Base-by-base conservation (phyloP, 75 land plant species). In the Selaginella tamariscina region DNA sequence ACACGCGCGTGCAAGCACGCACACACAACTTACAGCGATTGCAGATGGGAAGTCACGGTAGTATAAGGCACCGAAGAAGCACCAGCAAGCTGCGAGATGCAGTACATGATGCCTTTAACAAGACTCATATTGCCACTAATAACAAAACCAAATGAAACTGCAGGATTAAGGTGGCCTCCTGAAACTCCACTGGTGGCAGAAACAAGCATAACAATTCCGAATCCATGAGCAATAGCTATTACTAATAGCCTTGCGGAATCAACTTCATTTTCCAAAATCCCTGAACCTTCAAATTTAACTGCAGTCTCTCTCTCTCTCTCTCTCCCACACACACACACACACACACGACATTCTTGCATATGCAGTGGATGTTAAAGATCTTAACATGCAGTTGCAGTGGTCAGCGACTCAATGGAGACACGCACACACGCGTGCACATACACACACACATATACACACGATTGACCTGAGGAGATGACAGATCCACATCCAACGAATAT, bases 151-250 rank as follows among this genome's bases (percentile, higher is more conserved):
- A 59, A 59, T 9, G 62, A 23, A n/a, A 59, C 62, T 9, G 62
- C 62, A 5, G 62, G 62, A 23, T 59, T 59, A 59, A 59, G 27
- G 26, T 59, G 62, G 62, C 62, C 62, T 23, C 62, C 62, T 8
- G 62, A 59, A 23, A 59, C 62, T 23, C 62, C 62, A 59, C 18
- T 8, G 21, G 26, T 59, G 2, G 27, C 26, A 5, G 62, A 8
- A 8, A 59, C 62, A n/a, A 59, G 62, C 18, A 59, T 26, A 59
- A 9, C 62, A n/a, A 59, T 59, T 8, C n/a, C 62, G 27, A 59
- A 59, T 2, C 62, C 62, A 59, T 59, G 62, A 5, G 62, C 62
- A n/a, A 59, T 59, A n/a, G 62, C 23, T 59, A 59, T 59, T 2
- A 27, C 62, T 2, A 59, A 23, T 2, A 59, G 62, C 62, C 62